phyloP scores from a whole-genome alignment of 345 rosid genomes.

The Sisymbrium altissimum region DNA sequence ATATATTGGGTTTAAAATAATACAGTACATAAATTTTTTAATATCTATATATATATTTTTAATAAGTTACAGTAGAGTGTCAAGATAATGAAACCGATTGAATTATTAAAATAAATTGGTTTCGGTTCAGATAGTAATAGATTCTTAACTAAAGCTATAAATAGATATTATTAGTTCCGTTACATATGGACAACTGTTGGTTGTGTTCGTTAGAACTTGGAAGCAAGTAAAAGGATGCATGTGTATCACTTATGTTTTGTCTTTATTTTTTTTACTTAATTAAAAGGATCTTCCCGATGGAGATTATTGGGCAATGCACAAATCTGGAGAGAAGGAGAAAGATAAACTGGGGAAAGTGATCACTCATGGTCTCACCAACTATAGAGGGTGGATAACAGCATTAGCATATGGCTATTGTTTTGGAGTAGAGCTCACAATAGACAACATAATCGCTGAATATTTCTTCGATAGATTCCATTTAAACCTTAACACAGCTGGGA shows the following conservation, averaged over 20 bases:
- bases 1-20: background rate
- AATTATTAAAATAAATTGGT: background rate
- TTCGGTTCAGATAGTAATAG: background rate
- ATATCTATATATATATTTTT: no score
- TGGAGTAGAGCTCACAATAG: slow-evolving; percentile 80
- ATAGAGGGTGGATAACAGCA: slow-evolving; percentile 87
- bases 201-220: no score
- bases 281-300: slow-evolving; percentile 66
- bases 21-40: background rate
- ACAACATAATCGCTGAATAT: slow-evolving; percentile 84
- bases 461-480: slow-evolving; percentile 77
- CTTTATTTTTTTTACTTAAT: background rate
- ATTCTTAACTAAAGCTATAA: background rate
- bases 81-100: background rate
- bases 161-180: no score
- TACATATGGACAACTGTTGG: no score
- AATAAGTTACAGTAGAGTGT: background rate
- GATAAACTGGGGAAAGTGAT: slow-evolving; percentile 54
- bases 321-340: slow-evolving; percentile 62
- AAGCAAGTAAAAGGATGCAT: background rate
- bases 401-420: slow-evolving; percentile 91
- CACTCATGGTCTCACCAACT: slow-evolving; percentile 50
- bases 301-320: slow-evolving; percentile 51
- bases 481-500: slow-evolving; percentile 75
- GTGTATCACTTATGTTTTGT: background rate